Percentiles rank a stretch among this genome's conserved stretches.
These are phyloP conservation scores for Trichomonascus vanleenenianus DNA, from an alignment of 805 yeast genomes.

Conservation along the genomic window DNA sequence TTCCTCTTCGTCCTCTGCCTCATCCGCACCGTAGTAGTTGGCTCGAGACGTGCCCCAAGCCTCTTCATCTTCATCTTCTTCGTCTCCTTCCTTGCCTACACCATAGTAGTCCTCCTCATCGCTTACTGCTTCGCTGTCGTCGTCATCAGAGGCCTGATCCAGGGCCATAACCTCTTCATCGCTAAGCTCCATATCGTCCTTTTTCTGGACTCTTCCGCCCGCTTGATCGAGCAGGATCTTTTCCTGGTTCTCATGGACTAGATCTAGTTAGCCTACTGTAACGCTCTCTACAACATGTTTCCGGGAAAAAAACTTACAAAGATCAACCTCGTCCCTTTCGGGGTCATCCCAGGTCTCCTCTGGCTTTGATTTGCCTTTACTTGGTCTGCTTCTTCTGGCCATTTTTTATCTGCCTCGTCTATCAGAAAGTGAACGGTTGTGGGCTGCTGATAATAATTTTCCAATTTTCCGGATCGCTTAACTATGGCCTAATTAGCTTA, in stretches of 20 bases:
- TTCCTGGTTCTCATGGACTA: constrained; percentile 27
- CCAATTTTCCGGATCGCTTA: too few relatives aligned
- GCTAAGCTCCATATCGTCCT: constrained; percentile 31
- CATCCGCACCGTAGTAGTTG: constrained; percentile 34
- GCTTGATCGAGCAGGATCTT: constrained; percentile 23
- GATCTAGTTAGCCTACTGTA: neutral
- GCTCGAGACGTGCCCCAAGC: constrained; percentile 41
- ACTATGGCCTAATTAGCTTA: too few relatives aligned
- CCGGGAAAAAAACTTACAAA: constrained; percentile 14
- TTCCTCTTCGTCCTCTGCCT: constrained; percentile 20
- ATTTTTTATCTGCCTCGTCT: constrained; percentile 1
- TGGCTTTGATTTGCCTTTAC: neutral
- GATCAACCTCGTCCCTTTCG: constrained; percentile 27
- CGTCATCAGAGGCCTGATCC: constrained; percentile 23
- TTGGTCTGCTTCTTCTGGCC: constrained; percentile 10
- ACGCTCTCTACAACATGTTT: neutral
- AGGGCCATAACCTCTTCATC: constrained; percentile 52
- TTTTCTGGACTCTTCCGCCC: neutral
- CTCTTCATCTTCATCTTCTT: constrained; percentile 28
- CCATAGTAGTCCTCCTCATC: constrained; percentile 42
- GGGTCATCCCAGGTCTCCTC: constrained; percentile 18
- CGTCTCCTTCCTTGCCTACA: constrained; percentile 26
- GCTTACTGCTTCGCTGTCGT: constrained; percentile 36
- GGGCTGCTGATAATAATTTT: too few relatives aligned
- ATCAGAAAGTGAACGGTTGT: too few relatives aligned